A percentile compares a stretch with the other conserved stretches of the same genome.
Evolutionary conservation across 371 early-diverging fungal genomes (phyloP).

Genomic region (Hamiltosporidium magnivora): DNA sequence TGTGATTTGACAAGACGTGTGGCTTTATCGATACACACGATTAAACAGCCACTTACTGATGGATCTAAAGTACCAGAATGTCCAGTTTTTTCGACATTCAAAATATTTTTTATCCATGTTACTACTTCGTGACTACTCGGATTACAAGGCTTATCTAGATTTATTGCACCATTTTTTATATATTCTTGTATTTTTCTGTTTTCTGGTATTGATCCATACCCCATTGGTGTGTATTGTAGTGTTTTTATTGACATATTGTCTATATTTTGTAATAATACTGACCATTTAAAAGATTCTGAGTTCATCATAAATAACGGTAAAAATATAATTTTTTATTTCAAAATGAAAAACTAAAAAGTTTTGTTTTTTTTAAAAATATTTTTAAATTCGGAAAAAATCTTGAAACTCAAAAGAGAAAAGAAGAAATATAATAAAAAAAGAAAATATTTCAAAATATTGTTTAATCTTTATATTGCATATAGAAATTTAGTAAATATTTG

Average conservation of each 20-base stretch:
- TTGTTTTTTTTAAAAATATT: too few relatives aligned
- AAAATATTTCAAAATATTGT: too few relatives aligned
- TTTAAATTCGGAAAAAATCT: too few relatives aligned
- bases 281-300: neutral
- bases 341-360: too few relatives aligned
- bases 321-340: too few relatives aligned
- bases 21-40: constrained; percentile 92
- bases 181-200: neutral
- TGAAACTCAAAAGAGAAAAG: too few relatives aligned
- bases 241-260: neutral
- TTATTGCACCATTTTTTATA: constrained; percentile 80
- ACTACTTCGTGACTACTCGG: constrained; percentile 99
- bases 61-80: constrained; percentile 98
- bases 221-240: neutral
- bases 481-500: too few relatives aligned
- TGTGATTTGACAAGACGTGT: constrained; percentile 96
- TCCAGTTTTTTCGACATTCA: constrained; percentile 93
- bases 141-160: constrained; percentile 92
- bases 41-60: constrained; percentile 94
- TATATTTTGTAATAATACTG: neutral
- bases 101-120: constrained; percentile 95
- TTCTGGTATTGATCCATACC: neutral
- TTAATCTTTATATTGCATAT: too few relatives aligned
- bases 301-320: too few relatives aligned
- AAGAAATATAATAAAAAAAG: too few relatives aligned